A percentile compares a stretch with the other conserved stretches of the same genome.
Evolutionary conservation across 805 yeast species (phyloP).

Genomic region (Metschnikowia gelsemii): DNA sequence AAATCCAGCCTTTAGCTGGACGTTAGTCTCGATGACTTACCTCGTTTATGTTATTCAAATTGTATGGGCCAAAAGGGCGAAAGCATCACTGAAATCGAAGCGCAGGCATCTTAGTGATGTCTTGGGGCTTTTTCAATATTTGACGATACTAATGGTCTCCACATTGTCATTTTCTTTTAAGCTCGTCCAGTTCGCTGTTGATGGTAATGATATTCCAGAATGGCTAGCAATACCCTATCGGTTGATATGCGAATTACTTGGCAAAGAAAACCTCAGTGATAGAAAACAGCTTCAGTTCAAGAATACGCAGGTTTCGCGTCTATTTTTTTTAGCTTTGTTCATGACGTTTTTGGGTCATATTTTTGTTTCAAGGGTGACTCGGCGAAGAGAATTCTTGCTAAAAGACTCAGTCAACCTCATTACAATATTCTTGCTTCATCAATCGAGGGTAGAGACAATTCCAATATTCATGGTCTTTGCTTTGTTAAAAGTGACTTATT

Average conservation of each 20-base stretch:
- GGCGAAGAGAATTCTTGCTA: conserved; percentile 5
- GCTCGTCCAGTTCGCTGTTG: conserved; percentile 48
- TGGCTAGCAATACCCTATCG: conserved; percentile 27
- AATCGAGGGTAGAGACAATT: conserved; percentile 52
- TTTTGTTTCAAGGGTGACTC: conserved; percentile 1
- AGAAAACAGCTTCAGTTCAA: conserved; percentile 25
- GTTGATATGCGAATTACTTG: conserved; percentile 33
- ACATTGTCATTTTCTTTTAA: conserved; percentile 54
- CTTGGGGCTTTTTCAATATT: conserved; percentile 41
- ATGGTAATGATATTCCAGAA: conserved; percentile 54
- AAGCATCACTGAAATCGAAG: background rate
- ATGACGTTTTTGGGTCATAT: conserved; percentile 31
- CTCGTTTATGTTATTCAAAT: conserved; percentile 21
- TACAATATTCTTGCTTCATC: conserved; percentile 50
- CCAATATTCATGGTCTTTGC: conserved; percentile 50
- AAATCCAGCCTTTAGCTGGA: conserved; percentile 45
- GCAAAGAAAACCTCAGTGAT: conserved; percentile 16
- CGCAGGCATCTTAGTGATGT: conserved; percentile 17
- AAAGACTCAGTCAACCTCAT: conserved; percentile 36
- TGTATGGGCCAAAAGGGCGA: no score
- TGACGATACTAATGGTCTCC: conserved; percentile 46
- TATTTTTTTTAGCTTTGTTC: conserved; percentile 28
- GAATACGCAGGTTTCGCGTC: conserved; percentile 28
- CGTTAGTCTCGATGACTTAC: conserved; percentile 43
- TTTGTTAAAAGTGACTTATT: conserved; percentile 24